Evolutionary conservation across 2,329 filamentous ascomycete genomes (phyloP), one percentile per base, ranked within the genome.

Genomic region (Volutella citrinella): DNA sequence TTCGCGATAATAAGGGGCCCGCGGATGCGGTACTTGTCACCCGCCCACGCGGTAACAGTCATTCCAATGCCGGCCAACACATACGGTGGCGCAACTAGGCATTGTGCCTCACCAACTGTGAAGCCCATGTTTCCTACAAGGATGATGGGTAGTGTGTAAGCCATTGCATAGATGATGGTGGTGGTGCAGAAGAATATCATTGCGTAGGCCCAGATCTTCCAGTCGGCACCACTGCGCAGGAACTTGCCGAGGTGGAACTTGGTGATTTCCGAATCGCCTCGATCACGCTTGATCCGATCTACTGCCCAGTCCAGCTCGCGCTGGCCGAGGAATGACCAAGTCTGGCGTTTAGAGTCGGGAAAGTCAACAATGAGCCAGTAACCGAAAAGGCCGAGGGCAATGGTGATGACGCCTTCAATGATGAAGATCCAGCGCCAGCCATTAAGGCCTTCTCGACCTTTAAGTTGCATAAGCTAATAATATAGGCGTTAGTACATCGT

Each of bases 371-470:
- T 45, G 34, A 52, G 21, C 27, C 52, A 51, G 27, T 38, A 27
- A 22, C 48, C 45, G 12, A 51, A 20, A 17, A 55, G 36, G 25
- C 47, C 39, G 7, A 55, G 34, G 17, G 43, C 38, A 5, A 46
- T 36, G 1, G 52, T 54, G 16, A 46, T 37, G 35, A 40, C 43
- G 9, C 51, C 52, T 34, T 66, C 65, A 6, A 54, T 45, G 32
- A 54, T 52, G 34, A 54, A 54, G 35, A 54, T 54, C 51, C 74
- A 78, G 28, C 70, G 62, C 69, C 69, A 77, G 2, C 68, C 67
- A 3, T 53, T 49, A 13, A 70, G 45, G 11, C 65, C 64, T 4
- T 60, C 49, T 3, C 56, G 51, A 4, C 70, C 69, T 21, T 68
- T 58, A 40, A 75, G 64, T n/a, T n/a, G n/a, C n/a, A n/a, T n/a